Evolutionary conservation across 1,139 yeast genomes (phyloP).

Genomic region (Geotrichum citri-aurantii): DNA sequence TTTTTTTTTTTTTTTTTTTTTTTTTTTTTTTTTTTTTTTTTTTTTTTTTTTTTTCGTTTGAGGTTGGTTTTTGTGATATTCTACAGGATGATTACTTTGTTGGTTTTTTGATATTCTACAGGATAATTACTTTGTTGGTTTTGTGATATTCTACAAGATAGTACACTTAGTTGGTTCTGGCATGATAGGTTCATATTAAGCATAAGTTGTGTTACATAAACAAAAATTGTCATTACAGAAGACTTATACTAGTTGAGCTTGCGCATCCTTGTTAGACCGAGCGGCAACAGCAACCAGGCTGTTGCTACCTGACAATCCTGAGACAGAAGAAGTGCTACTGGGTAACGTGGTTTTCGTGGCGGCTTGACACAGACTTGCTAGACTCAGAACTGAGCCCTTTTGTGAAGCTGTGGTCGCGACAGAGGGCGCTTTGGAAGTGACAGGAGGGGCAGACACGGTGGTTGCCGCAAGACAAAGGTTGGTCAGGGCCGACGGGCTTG

Average conservation of each 20-base stretch:
- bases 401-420: background rate
- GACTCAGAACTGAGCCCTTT: background rate
- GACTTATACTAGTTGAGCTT: background rate
- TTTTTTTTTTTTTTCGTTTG: too few relatives aligned
- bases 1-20: too few relatives aligned
- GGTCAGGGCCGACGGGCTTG: constrained; percentile 1
- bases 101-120: too few relatives aligned
- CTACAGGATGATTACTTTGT: too few relatives aligned
- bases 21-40: too few relatives aligned
- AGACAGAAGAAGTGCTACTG: background rate
- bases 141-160: too few relatives aligned
- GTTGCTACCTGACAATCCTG: background rate
- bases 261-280: background rate
- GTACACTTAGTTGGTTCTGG: too few relatives aligned
- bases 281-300: background rate
- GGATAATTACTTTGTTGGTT: too few relatives aligned
- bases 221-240: too few relatives aligned
- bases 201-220: too few relatives aligned
- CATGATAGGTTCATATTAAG: too few relatives aligned
- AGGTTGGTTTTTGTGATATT: too few relatives aligned
- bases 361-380: constrained; percentile 2
- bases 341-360: background rate
- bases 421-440: background rate
- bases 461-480: constrained; percentile 10
- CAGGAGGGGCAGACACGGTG: background rate